These are phyloP conservation scores for Colletotrichum cuscutae DNA, from an alignment of 2,329 filamentous ascomycete genomes.

Conservation along the genomic window DNA sequence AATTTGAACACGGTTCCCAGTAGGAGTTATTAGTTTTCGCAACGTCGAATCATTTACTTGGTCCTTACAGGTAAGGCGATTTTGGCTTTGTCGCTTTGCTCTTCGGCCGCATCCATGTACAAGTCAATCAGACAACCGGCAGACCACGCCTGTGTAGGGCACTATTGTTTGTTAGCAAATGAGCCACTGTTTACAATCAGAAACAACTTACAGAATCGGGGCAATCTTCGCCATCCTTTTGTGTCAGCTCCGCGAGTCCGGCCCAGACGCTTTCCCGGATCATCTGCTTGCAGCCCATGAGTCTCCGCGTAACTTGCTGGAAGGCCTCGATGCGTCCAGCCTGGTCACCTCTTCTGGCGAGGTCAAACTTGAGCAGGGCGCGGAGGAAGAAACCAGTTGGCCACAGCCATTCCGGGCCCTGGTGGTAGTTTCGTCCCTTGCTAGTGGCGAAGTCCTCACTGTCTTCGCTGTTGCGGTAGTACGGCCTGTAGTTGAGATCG, in stretches of 20 bases:
- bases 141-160: slow-evolving; percentile 96
- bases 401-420: slow-evolving; percentile 98
- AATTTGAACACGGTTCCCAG: slow-evolving; percentile 9
- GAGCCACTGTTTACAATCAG: background rate
- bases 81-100: slow-evolving; percentile 48
- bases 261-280: slow-evolving; percentile 87
- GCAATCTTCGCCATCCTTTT: slow-evolving; percentile 87
- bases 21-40: slow-evolving; percentile 7
- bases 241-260: slow-evolving; percentile 90
- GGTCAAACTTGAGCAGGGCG: slow-evolving; percentile 89
- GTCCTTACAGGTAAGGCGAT: slow-evolving; percentile 40
- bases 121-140: slow-evolving; percentile 93
- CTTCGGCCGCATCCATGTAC: slow-evolving; percentile 86
- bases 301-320: slow-evolving; percentile 89
- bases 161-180: slow-evolving; percentile 58
- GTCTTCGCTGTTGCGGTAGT: slow-evolving; percentile 96
- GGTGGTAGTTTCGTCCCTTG: slow-evolving; percentile 97
- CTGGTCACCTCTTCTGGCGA: slow-evolving; percentile 71
- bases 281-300: slow-evolving; percentile 86
- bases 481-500: slow-evolving; percentile 92
- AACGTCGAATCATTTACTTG: slow-evolving; percentile 21
- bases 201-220: slow-evolving; percentile 79
- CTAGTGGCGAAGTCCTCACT: slow-evolving; percentile 89
- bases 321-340: slow-evolving; percentile 86
- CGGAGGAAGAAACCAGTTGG: slow-evolving; percentile 95